Evolutionary conservation across 2,329 filamentous ascomycete genomes (phyloP), one percentile per base, ranked within the genome.

Genomic region (Sporothrix pallida): DNA sequence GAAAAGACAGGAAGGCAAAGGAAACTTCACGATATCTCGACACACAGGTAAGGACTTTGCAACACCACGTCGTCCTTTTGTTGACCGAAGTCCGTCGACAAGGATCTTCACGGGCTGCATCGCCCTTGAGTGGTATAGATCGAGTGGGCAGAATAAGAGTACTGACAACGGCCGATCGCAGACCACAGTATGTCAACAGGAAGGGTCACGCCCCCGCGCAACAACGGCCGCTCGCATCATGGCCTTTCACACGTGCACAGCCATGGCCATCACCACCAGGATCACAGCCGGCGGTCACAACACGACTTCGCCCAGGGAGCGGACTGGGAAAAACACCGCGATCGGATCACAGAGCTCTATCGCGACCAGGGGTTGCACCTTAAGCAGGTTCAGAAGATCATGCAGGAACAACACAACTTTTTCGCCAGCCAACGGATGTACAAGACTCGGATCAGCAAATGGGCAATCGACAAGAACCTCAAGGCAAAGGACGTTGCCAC

Each of bases 351-450:
- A 0, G 74, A 76, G 20, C 73, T 81, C 37, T 81, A 81, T 63
- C 75, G 76, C 44, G 75, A 77, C 72, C 75, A 77, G 26, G 77
- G 75, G 9, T 75, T 76, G 71, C 76, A 77, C n/a, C 77, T 81
- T 9, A 75, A 76, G 48, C 77, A 80, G 44, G 78, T 80, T 1
- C 78, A 78, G 74, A 62, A 75, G 8, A 74, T 77, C 44, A 81
- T 81, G 79, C 75, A 76, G 2, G 13, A 70, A 5, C 72, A 79
- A 7, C 70, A 78, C 60, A 42, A 65, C 42, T 80, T 81, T 67
- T 72, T 74, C 17, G 80, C 79, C 37, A 80, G 78, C n/a, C 75
- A 77, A 26, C 78, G 80, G 8, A 81, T 81, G 80, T 81, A 80
- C 77, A 79, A 81, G 70, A 79, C 78, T 1, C 77, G 80, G 15